These are phyloP conservation scores for Durusdinium trenchii DNA, from an alignment of 73 alveolate species.

Conservation along the genomic window DNA sequence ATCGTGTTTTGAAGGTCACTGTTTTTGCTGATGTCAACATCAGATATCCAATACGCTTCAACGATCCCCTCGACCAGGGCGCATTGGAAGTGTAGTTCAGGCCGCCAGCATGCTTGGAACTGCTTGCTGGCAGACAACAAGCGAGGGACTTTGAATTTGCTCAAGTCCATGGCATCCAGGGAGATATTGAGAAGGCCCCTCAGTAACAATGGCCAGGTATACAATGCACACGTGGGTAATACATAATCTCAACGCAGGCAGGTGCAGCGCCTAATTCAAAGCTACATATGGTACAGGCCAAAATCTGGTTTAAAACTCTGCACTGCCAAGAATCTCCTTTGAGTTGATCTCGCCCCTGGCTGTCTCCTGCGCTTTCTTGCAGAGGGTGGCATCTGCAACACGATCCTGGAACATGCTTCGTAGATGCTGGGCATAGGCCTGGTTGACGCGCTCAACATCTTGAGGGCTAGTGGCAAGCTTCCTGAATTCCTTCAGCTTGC, in stretches of 20 bases:
- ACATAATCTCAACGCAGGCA: no score
- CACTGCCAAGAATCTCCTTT: neutral
- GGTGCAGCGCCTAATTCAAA: no score
- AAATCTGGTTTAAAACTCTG: no score
- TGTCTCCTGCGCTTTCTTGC: neutral
- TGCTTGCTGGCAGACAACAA: neutral
- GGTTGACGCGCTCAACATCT: neutral
- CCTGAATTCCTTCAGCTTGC: neutral
- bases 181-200: neutral
- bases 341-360: neutral
- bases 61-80: neutral
- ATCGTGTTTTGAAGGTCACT: neutral
- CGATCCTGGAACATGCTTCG: neutral
- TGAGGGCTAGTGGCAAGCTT: neutral
- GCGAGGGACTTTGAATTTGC: neutral
- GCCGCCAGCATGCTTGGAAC: neutral
- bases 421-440: neutral
- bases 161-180: neutral
- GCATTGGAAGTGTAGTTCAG: neutral
- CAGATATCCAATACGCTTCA: neutral
- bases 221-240: no score
- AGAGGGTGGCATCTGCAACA: neutral
- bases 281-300: no score
- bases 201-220: no score
- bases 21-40: neutral